Evolutionary conservation across 768 basidiomycete species (phyloP).

Genomic region (Mycena haematopus): DNA sequence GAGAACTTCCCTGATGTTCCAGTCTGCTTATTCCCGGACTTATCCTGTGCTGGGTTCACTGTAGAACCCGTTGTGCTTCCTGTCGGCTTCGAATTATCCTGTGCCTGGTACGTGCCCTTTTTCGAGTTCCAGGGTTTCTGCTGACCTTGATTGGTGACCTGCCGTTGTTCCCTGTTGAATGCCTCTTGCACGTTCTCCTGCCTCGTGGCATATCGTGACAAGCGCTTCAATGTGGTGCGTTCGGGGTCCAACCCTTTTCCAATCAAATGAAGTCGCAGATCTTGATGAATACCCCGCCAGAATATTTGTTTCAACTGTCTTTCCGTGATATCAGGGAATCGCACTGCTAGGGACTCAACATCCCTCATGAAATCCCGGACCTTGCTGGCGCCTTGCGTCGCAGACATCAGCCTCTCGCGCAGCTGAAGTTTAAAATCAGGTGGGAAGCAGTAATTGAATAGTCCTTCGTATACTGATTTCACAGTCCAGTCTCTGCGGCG

Average conservation of each 20-base stretch:
- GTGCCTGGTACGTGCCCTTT: neutral
- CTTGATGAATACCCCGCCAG: neutral
- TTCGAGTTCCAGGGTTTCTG: neutral
- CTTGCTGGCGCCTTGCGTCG: neutral
- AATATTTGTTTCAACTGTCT: neutral
- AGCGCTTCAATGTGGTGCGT: neutral
- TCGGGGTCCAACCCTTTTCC: neutral
- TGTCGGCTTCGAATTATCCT: neutral
- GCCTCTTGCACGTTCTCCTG: slow-evolving; percentile 13
- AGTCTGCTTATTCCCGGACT: neutral
- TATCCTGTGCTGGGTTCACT: neutral
- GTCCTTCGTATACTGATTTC: neutral
- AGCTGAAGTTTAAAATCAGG: neutral
- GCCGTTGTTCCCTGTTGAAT: neutral
- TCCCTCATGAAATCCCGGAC: neutral
- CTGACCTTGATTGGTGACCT: neutral
- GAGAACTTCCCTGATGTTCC: too few relatives aligned
- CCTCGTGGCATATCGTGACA: neutral
- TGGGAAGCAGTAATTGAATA: neutral
- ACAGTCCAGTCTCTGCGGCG: neutral
- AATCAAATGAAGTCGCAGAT: neutral
- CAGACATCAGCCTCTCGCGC: neutral
- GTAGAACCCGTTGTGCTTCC: too few relatives aligned
- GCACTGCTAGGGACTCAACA: neutral
- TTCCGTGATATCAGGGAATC: neutral